Base-by-base conservation (phyloP, 768 basidiomycete species). In the Sporobolomyces roseus region DNA sequence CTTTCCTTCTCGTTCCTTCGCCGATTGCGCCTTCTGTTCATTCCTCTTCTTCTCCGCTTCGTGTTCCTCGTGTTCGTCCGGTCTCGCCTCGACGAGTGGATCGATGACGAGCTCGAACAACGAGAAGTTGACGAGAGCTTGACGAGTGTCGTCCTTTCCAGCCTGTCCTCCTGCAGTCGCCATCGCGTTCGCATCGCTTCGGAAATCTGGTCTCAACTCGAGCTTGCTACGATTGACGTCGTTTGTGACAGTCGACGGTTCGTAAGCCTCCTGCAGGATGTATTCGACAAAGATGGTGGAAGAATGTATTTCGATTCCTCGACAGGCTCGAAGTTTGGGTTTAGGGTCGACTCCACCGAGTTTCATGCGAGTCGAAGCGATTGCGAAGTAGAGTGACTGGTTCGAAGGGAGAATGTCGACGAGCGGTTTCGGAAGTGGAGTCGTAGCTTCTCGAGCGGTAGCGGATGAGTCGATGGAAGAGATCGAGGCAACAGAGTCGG, bases 271-370 rank as follows among this genome's bases (percentile, higher is more conserved):
- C 46, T 78, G 81, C 43, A 87, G 72, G 35, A 83, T 83, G 73
- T 84, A 84, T 74, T 87, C 87, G 63, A 85, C 82, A 12, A 85
- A 52, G 4, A 84, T 82, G 9, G 85, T 49, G 4, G 84, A 80
- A 0, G 83, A 85, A 29, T 79, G 83, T 33, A 86, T 74, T 3
- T 86, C 85, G 63, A 89, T 77, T 5, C 91, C 91, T 33, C 90
- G 84, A 4, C 85, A 86, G 17, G 89, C 80, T 51, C 85, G 85
- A 62, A 84, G 78, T 45, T 83, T 83, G 61, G 88, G 88, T 69
- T 90, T 90, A 61, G 92, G 82, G 77, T 94, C 93, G 41, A 83
- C 84, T n/a, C 87, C 85, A 10, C 89, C 88, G 58, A 91, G 76
- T 64, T 89, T 85, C 14, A 89, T 75, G 32, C 86, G 84, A 52